Conservation (phyloP, 352 stramenopile genomes). For the Phytophthora melonis region DNA sequence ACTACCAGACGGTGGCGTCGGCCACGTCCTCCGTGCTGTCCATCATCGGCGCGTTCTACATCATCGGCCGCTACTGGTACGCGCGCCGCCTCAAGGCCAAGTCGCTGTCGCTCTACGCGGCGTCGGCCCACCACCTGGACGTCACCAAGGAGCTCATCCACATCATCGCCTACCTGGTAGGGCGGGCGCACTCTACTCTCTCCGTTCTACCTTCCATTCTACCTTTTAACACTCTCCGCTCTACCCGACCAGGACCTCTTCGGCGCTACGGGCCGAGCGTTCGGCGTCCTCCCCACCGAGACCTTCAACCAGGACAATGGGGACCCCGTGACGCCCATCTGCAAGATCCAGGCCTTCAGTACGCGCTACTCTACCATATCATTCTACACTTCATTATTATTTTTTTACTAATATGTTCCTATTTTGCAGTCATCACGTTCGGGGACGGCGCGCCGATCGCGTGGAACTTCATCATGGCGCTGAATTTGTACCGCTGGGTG, state of each 20-base stretch:
- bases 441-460: conserved; percentile 76
- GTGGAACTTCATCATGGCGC: conserved; percentile 89
- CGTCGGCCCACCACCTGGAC: conserved; percentile 67
- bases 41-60: conserved; percentile 85
- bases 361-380: conserved; percentile 8
- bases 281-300: conserved; percentile 69
- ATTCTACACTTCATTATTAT: not conserved
- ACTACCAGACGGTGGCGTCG: conserved; percentile 62
- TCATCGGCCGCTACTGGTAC: conserved; percentile 87
- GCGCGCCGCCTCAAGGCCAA: conserved; percentile 60
- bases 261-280: conserved; percentile 73
- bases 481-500: conserved; percentile 86
- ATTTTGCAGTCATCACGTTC: conserved; percentile 76
- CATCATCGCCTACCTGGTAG: conserved; percentile 82
- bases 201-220: not conserved
- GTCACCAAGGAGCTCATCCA: conserved; percentile 90
- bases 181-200: not conserved
- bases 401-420: conserved; percentile 1
- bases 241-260: conserved; percentile 62
- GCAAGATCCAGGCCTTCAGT: conserved; percentile 81
- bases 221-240: not conserved
- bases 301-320: conserved; percentile 70
- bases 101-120: conserved; percentile 51
- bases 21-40: conserved; percentile 81
- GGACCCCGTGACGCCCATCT: conserved; percentile 63